Evolutionary conservation across 768 basidiomycete genomes (phyloP).

Genomic region (Grammothele lineata): DNA sequence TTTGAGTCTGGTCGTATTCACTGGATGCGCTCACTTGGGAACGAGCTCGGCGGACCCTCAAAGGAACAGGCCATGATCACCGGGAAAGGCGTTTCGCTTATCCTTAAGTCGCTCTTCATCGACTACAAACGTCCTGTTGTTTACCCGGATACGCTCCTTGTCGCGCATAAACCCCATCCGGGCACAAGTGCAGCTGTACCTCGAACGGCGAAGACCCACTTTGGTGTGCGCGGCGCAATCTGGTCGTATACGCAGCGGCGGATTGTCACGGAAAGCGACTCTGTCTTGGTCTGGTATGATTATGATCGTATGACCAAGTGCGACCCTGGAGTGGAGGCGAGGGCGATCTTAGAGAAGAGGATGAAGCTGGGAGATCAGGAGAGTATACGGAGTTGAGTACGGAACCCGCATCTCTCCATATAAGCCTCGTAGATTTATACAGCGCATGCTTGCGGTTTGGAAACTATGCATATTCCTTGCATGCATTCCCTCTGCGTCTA

Average conservation of each 20-base stretch:
- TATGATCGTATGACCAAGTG: slow-evolving; percentile 64
- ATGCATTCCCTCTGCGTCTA: too few relatives aligned
- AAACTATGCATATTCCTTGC: too few relatives aligned
- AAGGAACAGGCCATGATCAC: slow-evolving; percentile 54
- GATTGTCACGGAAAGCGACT: slow-evolving; percentile 62
- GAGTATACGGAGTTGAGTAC: too few relatives aligned
- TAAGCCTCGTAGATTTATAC: too few relatives aligned
- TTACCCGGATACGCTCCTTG: slow-evolving; percentile 70
- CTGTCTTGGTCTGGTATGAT: slow-evolving; percentile 74
- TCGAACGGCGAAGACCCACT: slow-evolving; percentile 31
- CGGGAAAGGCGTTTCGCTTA: slow-evolving; percentile 65
- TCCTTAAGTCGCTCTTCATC: slow-evolving; percentile 66
- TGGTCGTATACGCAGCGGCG: slow-evolving; percentile 62
- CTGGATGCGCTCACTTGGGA: slow-evolving; percentile 58
- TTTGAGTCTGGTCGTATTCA: slow-evolving; percentile 71
- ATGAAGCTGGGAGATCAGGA: slow-evolving; percentile 12
- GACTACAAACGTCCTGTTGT: slow-evolving; percentile 69
- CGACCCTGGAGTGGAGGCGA: slow-evolving; percentile 50
- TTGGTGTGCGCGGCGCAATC: slow-evolving; percentile 49
- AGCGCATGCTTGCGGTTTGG: too few relatives aligned
- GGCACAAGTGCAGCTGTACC: slow-evolving; percentile 5
- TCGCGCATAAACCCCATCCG: slow-evolving; percentile 52
- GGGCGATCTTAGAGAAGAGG: slow-evolving; percentile 29
- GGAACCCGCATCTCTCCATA: too few relatives aligned
- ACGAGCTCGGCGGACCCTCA: slow-evolving; percentile 54